phyloP scores from a whole-genome alignment of 2,329 filamentous ascomycete species.

The Leptographium wingfieldii region DNA sequence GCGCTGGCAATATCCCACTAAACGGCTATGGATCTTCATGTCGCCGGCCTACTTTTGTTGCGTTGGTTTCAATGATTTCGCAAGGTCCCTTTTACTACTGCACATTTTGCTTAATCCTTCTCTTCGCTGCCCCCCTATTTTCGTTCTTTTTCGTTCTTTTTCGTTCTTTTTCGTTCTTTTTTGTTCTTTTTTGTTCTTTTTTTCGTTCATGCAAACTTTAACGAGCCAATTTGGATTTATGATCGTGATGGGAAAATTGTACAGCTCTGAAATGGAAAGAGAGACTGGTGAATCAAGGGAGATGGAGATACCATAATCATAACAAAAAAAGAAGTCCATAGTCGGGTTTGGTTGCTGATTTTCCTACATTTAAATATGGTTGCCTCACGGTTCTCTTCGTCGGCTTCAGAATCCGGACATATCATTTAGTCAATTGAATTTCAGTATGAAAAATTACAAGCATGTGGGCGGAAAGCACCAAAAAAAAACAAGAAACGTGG shows the following conservation, averaged over 20 bases:
- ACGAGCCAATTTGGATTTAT: background rate
- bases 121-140: background rate
- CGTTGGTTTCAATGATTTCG: background rate
- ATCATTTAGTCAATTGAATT: background rate
- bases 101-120: no score
- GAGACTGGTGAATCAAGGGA: background rate
- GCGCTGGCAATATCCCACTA: background rate
- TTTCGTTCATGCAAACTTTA: background rate
- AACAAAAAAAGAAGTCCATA: conserved; percentile 3
- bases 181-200: background rate
- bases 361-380: conserved; percentile 10
- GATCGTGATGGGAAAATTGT: background rate
- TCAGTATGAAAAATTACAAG: background rate
- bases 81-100: background rate
- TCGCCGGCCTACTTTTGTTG: background rate
- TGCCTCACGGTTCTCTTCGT: conserved; percentile 31
- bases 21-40: background rate
- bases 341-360: background rate
- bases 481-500: no score
- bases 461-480: no score
- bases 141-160: background rate
- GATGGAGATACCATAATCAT: background rate
- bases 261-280: background rate
- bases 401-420: background rate
- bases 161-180: background rate